Evolutionary conservation across 768 basidiomycete species (phyloP).

Genomic region (Russula emetica): DNA sequence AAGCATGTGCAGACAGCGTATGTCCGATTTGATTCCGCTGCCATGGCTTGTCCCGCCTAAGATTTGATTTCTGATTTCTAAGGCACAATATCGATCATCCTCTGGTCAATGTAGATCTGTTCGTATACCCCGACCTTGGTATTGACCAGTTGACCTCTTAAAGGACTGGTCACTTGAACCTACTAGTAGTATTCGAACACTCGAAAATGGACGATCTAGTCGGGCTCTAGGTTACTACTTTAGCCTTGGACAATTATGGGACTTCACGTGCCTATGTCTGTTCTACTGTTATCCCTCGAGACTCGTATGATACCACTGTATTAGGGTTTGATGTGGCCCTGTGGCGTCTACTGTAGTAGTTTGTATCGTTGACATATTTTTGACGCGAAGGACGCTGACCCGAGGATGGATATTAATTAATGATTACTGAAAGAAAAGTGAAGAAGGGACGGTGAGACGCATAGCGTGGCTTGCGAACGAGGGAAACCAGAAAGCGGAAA

Average conservation of each 20-base stretch:
- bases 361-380: not conserved
- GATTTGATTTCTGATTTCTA: not conserved
- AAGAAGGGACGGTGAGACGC: no score
- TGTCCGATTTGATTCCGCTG: not conserved
- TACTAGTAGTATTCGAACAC: not conserved
- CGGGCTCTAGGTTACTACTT: not conserved
- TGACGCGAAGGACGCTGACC: no score
- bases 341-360: not conserved
- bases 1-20: constrained; percentile 9
- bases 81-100: constrained; percentile 17
- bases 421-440: no score
- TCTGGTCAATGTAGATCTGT: constrained; percentile 9
- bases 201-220: not conserved
- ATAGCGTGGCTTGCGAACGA: no score
- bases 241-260: not conserved
- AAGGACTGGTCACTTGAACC: not conserved
- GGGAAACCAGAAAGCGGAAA: no score
- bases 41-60: not conserved
- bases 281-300: not conserved
- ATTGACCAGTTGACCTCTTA: not conserved
- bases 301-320: not conserved
- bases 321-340: not conserved
- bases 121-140: constrained; percentile 1
- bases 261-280: not conserved
- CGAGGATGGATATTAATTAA: no score